phyloP scores from a whole-genome alignment of 345 rosid genomes.

The Salix udensis region DNA sequence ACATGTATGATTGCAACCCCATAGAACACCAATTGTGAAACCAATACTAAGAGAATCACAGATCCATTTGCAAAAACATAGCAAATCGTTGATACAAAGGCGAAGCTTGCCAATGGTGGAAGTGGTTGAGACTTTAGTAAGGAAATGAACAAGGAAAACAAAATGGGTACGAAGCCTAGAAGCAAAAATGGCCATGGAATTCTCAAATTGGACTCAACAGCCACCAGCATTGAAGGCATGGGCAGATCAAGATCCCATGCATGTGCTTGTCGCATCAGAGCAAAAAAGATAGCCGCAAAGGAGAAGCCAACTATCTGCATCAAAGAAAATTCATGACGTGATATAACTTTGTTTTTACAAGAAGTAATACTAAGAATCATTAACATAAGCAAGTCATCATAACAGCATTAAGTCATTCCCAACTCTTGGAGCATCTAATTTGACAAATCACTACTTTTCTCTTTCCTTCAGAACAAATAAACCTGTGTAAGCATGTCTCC shows the following conservation, averaged over 20 bases:
- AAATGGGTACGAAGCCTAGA: conserved; percentile 54
- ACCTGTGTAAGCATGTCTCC: too few relatives aligned
- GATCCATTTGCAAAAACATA: conserved; percentile 72
- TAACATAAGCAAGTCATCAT: background rate
- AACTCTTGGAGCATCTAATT: background rate
- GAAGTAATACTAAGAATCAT: background rate
- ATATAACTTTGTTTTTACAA: background rate
- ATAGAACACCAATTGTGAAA: conserved; percentile 68
- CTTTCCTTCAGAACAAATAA: too few relatives aligned
- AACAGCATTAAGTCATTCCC: too few relatives aligned
- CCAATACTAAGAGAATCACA: conserved; percentile 48
- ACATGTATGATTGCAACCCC: conserved; percentile 62
- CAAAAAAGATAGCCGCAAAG: conserved; percentile 60
- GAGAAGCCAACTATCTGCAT: conserved; percentile 65
- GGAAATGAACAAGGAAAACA: conserved; percentile 50
- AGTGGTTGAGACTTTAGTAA: conserved; percentile 60
- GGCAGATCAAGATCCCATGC: conserved; percentile 65
- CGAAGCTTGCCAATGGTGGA: conserved; percentile 68
- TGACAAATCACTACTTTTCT: background rate
- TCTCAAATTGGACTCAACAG: conserved; percentile 75
- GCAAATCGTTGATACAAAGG: conserved; percentile 57
- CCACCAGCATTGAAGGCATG: conserved; percentile 67
- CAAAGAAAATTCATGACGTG: conserved; percentile 13
- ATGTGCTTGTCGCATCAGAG: conserved; percentile 79
- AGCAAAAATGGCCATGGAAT: conserved; percentile 67